phyloP scores from a whole-genome alignment of 2,329 filamentous ascomycete species.

The Talaromyces sp. region DNA sequence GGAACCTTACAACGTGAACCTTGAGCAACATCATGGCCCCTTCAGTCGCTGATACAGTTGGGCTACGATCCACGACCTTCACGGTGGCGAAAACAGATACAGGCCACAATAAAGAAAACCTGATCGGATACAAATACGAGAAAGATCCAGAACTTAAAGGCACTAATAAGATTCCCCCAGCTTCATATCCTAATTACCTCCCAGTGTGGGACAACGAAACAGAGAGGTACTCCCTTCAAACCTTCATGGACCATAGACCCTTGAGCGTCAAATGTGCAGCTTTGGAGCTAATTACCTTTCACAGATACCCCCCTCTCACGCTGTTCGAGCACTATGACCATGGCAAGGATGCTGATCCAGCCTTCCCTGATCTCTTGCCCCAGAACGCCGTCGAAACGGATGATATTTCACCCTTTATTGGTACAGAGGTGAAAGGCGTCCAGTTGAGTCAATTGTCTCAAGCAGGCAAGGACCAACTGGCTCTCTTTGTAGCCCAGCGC shows the following conservation, averaged over 20 bases:
- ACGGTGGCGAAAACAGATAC: slow-evolving; percentile 31
- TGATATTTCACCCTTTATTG: slow-evolving; percentile 72
- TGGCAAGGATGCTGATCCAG: slow-evolving; percentile 71
- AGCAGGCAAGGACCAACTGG: slow-evolving; percentile 75
- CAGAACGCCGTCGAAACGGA: slow-evolving; percentile 48
- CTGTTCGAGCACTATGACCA: slow-evolving; percentile 75
- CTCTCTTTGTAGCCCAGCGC: slow-evolving; percentile 50
- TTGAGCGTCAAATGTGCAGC: neutral
- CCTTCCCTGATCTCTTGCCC: slow-evolving; percentile 69
- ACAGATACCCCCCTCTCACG: slow-evolving; percentile 62
- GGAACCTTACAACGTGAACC: neutral
- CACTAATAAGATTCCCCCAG: slow-evolving; percentile 55
- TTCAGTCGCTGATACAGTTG: slow-evolving; percentile 33
- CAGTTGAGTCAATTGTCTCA: slow-evolving; percentile 70
- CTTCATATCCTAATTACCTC: slow-evolving; percentile 72
- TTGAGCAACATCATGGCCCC: slow-evolving; percentile 34
- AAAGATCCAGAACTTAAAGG: slow-evolving; percentile 58
- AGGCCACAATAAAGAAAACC: slow-evolving; percentile 41
- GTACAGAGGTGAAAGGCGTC: slow-evolving; percentile 70
- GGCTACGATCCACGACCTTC: slow-evolving; percentile 30
- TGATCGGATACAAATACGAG: slow-evolving; percentile 41
- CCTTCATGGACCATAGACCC: neutral
- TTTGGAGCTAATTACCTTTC: neutral
- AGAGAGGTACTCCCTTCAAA: slow-evolving; percentile 27
- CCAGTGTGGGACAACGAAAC: slow-evolving; percentile 68